Evolutionary conservation across 352 stramenopile genomes (phyloP), one percentile per base, ranked within the genome.

Genomic region (Phytophthora uliginosa): DNA sequence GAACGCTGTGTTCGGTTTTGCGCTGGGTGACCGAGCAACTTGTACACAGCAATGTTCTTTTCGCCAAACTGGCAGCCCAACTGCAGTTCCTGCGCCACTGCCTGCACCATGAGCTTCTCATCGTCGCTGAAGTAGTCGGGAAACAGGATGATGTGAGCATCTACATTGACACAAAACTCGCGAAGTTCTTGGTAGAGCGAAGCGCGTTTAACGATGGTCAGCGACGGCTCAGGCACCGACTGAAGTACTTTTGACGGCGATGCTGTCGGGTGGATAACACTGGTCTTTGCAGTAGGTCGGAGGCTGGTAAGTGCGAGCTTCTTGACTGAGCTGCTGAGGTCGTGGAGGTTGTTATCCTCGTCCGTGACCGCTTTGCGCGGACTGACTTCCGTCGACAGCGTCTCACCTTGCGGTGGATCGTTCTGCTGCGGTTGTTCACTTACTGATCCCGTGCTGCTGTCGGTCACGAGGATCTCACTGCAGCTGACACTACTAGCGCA

Each of bases 61-160:
- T 93, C 82, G 8, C 85, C 84, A n/a, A 91, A 69, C 60, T 94
- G 87, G 13, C 79, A 91, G 6, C 78, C 83, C 9, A 94, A 66
- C 9, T 82, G 76, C 28, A 93, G 72, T n/a, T 74, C 74, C 12
- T 86, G 74, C 10, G 85, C 84, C 22, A 89, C 82, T 18, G 73
- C 55, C 45, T 91, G 76, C 0, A 93, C 71, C 33, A 92, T 73
- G 1, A 71, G 63, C 48, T 91, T 91, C 51, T 94, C 85, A 2
- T 89, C 76, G 7, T 65, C 56, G 7, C 70, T 79, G 12, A 94
- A 84, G 48, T 93, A 94, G 36, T 93, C 85, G 0, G 87, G 87
- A 51, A 93, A 94, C 47, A 89, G 79, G 24, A 72, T 77, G 57
- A 94, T 88, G 22, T 84, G 83, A 7, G 71, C 54, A 12, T 93